Evolutionary conservation across 2,329 filamentous ascomycete genomes (phyloP).

Genomic region (Aspergillus sp.): DNA sequence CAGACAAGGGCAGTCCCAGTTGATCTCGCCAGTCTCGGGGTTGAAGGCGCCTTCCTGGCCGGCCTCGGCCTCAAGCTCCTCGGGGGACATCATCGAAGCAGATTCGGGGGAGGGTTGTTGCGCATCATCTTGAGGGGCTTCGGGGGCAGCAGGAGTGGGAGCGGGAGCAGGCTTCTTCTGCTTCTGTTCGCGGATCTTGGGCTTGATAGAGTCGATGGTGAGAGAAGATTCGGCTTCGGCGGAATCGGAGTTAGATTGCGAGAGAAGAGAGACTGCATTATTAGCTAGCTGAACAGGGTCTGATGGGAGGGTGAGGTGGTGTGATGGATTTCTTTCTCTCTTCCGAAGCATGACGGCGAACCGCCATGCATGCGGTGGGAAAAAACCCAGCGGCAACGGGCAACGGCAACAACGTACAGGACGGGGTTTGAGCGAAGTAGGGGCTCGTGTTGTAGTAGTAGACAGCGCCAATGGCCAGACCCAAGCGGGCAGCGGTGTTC

Average conservation of each 20-base stretch:
- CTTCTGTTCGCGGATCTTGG: conserved; percentile 49
- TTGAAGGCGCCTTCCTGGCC: conserved; percentile 91
- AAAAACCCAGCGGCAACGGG: conserved; percentile 14
- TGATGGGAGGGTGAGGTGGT: not conserved
- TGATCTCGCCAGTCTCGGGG: conserved; percentile 98
- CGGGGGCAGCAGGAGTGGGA: conserved; percentile 14
- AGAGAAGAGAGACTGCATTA: conserved; percentile 35
- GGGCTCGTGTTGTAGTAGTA: conserved; percentile 95
- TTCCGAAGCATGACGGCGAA: not conserved
- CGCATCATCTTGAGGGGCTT: conserved; percentile 18
- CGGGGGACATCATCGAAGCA: conserved; percentile 43
- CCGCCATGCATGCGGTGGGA: not conserved
- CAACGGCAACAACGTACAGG: conserved; percentile 58
- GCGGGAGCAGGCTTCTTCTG: conserved; percentile 21
- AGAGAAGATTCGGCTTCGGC: conserved; percentile 54
- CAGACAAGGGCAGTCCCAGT: conserved; percentile 98
- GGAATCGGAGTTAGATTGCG: conserved; percentile 30
- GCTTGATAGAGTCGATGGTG: conserved; percentile 68
- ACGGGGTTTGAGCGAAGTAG: conserved; percentile 79
- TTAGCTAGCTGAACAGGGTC: not conserved
- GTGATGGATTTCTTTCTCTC: too few relatives aligned
- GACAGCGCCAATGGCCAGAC: conserved; percentile 70
- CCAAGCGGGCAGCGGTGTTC: conserved; percentile 71
- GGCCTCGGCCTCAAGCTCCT: conserved; percentile 75
- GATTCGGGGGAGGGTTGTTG: conserved; percentile 17